These are phyloP conservation scores for Neonectria hederae DNA, from an alignment of 2,329 filamentous ascomycete species.

Conservation along the genomic window DNA sequence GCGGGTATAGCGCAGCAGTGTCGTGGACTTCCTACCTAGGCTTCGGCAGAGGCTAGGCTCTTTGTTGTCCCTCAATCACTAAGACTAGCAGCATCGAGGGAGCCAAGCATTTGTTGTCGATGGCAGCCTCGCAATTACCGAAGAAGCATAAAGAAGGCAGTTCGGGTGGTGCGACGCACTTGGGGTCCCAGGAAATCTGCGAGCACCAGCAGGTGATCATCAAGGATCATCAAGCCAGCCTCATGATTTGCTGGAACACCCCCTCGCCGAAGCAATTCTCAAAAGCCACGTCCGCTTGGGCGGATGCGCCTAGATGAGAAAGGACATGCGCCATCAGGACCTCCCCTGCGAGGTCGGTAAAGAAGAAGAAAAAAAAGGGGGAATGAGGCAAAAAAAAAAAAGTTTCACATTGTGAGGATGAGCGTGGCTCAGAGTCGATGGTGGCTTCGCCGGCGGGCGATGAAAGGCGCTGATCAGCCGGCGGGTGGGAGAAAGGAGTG, in stretches of 20 bases:
- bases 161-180: background rate
- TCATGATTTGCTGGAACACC: constrained; percentile 28
- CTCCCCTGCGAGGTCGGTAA: constrained; percentile 9
- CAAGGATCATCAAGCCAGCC: constrained; percentile 8
- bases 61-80: constrained; percentile 20
- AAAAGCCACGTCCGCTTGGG: constrained; percentile 28
- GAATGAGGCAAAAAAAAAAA: constrained; percentile 12
- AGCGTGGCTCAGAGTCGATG: background rate
- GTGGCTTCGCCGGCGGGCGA: background rate
- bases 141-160: constrained; percentile 6
- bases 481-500: background rate
- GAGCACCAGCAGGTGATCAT: constrained; percentile 7
- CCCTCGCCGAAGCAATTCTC: constrained; percentile 20
- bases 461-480: background rate
- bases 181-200: constrained; percentile 4
- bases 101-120: background rate
- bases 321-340: constrained; percentile 16
- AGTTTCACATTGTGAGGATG: background rate
- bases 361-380: background rate
- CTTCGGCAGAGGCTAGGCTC: constrained; percentile 8
- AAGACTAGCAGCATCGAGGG: background rate
- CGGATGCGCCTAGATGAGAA: constrained; percentile 32
- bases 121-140: constrained; percentile 11
- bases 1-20: constrained; percentile 28
- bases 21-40: constrained; percentile 10